Conservation (phyloP, 2,329 filamentous ascomycete genomes). For the Talaromyces verruculosus region DNA sequence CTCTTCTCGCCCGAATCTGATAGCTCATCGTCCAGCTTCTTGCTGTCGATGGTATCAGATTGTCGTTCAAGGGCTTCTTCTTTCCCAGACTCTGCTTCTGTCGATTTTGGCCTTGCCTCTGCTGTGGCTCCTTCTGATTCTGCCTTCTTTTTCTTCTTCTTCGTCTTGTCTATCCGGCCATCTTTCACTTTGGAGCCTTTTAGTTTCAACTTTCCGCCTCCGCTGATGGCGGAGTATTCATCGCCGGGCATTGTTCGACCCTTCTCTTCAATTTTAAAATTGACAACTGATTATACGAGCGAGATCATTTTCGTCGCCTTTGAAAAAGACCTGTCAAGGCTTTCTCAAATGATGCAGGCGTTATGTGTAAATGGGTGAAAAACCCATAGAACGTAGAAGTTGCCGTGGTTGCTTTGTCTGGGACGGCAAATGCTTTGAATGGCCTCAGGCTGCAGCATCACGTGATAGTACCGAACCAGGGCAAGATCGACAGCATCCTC, state of each 20-base stretch:
- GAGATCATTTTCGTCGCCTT: not conserved
- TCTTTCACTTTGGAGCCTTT: constrained; percentile 70
- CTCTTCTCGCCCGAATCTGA: constrained; percentile 29
- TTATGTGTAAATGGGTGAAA: not conserved
- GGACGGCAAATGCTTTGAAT: not conserved
- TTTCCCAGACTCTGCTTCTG: not conserved
- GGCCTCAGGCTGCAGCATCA: constrained; percentile 1
- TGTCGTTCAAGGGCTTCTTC: constrained; percentile 23
- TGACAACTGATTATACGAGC: not conserved
- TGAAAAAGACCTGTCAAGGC: not conserved
- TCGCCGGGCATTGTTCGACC: constrained; percentile 43
- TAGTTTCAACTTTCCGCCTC: constrained; percentile 76
- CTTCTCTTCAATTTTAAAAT: not conserved
- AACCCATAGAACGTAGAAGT: not conserved
- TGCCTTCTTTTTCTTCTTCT: constrained; percentile 50
- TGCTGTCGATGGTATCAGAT: not conserved
- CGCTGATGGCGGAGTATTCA: constrained; percentile 67
- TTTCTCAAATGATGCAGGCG: not conserved
- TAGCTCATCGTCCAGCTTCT: constrained; percentile 8
- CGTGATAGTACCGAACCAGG: not conserved
- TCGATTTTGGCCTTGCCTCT: not conserved
- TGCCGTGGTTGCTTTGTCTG: not conserved
- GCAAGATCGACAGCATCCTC: not conserved
- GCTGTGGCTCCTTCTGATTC: constrained; percentile 17
- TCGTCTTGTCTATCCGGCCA: constrained; percentile 46